Evolutionary conservation across 768 basidiomycete species (phyloP).

Genomic region (Mrakia gelida): DNA sequence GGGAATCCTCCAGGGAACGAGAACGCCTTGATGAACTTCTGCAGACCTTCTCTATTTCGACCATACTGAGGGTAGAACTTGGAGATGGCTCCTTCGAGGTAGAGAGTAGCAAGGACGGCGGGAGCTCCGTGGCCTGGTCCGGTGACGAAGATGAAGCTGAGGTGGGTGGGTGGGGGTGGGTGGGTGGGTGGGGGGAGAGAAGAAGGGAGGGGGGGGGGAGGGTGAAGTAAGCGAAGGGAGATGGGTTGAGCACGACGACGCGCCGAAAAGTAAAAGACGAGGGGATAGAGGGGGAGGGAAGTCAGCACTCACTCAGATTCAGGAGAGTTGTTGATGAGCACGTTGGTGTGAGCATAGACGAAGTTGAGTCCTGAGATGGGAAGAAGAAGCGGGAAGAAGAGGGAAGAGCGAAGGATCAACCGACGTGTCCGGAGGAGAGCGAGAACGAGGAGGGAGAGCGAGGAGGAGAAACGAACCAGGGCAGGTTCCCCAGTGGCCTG

Average conservation of each 20-base stretch:
- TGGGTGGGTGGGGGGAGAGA: neutral
- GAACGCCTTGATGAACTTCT: slow-evolving; percentile 63
- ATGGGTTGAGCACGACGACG: neutral
- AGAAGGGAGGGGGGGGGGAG: neutral
- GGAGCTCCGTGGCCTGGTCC: slow-evolving; percentile 79
- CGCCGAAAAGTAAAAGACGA: neutral
- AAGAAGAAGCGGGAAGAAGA: no score
- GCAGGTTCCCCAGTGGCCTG: slow-evolving; percentile 48
- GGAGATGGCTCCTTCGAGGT: slow-evolving; percentile 65
- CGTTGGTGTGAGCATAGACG: slow-evolving; percentile 64
- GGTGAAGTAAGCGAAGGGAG: neutral
- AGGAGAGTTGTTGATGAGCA: slow-evolving; percentile 54
- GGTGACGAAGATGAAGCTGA: slow-evolving; percentile 59
- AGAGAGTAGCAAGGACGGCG: slow-evolving; percentile 75
- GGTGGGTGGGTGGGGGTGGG: no score
- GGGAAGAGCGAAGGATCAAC: no score
- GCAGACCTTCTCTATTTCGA: slow-evolving; percentile 52
- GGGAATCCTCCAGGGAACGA: slow-evolving; percentile 80
- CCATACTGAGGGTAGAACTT: slow-evolving; percentile 50
- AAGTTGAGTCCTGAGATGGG: slow-evolving; percentile 44
- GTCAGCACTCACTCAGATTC: slow-evolving; percentile 47
- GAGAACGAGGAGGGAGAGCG: no score
- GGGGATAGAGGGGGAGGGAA: neutral
- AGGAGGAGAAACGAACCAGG: slow-evolving; percentile 54
- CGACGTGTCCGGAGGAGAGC: no score